These are phyloP conservation scores for Heterobasidion occidentale DNA, from an alignment of 1,284 basidiomycete species.

Conservation along the genomic window DNA sequence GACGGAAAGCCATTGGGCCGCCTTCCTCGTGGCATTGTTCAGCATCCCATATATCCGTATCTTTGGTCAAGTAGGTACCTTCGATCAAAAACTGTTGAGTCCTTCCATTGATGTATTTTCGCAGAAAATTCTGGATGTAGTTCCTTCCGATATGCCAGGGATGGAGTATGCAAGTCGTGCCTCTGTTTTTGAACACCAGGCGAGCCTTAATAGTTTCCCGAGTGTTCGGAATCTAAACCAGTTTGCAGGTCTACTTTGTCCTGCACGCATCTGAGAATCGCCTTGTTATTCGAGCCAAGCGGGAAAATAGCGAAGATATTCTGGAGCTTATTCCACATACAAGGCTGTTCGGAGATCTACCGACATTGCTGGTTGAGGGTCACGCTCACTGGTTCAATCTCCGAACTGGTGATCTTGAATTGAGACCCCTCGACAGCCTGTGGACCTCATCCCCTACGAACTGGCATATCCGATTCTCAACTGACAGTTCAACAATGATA, in stretches of 20 bases:
- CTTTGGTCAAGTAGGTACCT: slow-evolving; percentile 22
- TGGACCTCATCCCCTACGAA: neutral
- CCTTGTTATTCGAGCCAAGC: neutral
- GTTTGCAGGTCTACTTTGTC: neutral
- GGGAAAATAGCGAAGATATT: neutral
- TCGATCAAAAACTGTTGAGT: neutral
- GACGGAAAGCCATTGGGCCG: slow-evolving; percentile 30
- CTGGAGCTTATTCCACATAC: neutral
- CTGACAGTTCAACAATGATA: neutral
- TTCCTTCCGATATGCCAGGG: slow-evolving; percentile 6
- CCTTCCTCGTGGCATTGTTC: slow-evolving; percentile 25
- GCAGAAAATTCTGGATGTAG: slow-evolving; percentile 9
- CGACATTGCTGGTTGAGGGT: neutral
- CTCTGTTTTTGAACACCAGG: neutral
- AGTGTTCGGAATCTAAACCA: neutral
- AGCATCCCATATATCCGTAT: slow-evolving; percentile 25
- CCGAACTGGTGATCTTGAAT: neutral
- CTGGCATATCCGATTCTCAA: neutral
- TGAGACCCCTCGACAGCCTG: neutral
- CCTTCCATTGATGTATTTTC: neutral
- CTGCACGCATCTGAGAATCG: neutral
- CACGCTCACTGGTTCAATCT: neutral
- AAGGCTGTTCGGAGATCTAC: neutral
- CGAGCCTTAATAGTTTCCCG: neutral
- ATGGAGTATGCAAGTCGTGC: slow-evolving; percentile 8